These are phyloP conservation scores for Phytophthora europaea DNA, from an alignment of 352 stramenopile species.

Conservation along the genomic window DNA sequence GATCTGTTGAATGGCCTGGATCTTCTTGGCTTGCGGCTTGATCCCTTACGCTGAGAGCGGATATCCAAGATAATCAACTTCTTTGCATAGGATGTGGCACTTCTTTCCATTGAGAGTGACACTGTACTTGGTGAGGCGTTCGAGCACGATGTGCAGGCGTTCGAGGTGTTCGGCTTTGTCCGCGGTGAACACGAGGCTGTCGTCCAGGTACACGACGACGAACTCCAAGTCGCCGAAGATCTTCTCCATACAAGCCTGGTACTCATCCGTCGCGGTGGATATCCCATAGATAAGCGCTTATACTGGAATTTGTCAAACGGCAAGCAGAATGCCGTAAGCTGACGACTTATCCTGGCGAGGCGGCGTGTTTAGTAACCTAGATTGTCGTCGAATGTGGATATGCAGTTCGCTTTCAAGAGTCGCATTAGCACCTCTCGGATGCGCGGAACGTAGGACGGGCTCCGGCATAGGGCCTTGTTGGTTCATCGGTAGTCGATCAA, in stretches of 20 bases:
- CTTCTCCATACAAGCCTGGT: slow-evolving; percentile 14
- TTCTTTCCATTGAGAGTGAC: too few relatives aligned
- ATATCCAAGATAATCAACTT: too few relatives aligned
- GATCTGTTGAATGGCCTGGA: not conserved
- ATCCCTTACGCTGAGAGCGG: too few relatives aligned
- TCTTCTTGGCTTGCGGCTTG: not conserved
- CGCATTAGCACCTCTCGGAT: slow-evolving; percentile 11
- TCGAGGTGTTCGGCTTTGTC: slow-evolving; percentile 6
- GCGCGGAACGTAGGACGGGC: slow-evolving; percentile 16
- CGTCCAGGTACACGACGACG: slow-evolving; percentile 17
- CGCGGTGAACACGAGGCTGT: slow-evolving; percentile 12
- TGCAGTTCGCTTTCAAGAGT: slow-evolving; percentile 1
- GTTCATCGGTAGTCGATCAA: slow-evolving; percentile 13
- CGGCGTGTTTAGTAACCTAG: slow-evolving; percentile 12
- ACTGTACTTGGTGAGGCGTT: too few relatives aligned
- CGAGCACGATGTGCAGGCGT: not conserved
- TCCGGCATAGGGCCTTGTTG: slow-evolving; percentile 16
- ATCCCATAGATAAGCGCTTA: slow-evolving; percentile 9
- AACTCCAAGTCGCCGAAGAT: slow-evolving; percentile 11
- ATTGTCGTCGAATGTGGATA: slow-evolving; percentile 11
- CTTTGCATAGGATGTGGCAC: too few relatives aligned
- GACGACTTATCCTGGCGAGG: not conserved
- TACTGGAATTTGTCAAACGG: slow-evolving; percentile 10
- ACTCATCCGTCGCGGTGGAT: slow-evolving; percentile 9
- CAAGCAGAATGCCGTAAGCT: slow-evolving; percentile 10